Base-by-base conservation (phyloP, 2,329 filamentous ascomycete genomes). In the Fusarium sp. region DNA sequence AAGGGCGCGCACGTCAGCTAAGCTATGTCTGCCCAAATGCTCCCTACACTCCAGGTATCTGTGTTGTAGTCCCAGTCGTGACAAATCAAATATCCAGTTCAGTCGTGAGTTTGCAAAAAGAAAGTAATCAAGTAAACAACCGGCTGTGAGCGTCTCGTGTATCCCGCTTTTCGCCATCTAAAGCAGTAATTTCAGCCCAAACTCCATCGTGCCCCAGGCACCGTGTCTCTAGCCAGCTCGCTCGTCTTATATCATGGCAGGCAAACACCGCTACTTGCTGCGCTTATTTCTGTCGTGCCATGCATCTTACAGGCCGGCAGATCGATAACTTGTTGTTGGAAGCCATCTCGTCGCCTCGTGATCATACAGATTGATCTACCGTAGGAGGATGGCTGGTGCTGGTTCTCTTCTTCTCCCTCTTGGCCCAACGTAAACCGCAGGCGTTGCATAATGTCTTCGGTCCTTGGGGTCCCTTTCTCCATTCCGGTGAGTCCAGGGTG, bases 391-490 rank as follows among this genome's bases (percentile, higher is more conserved):
- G 45, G 48, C 67, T 73, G 48, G 59, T 68, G 26, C 67, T 80
- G 64, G 78, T 79, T 50, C 80, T 82, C 79, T 94, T 96, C 87
- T 96, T 96, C 80, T 96, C 94, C 80, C 94, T 95, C 89, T 93
- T 91, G 22, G 91, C 90, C 91, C 91, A 93, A 59, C 91, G 86
- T 36, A 93, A 84, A 42, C 96, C 96, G 80, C 96, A 98, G 13
- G 96, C 96, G 84, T 98, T 98, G 83, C 96, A 98, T 18, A 98
- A 85, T 14, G 96, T 98, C 83, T 98, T 98, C 3, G 95, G 95
- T 5, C 96, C 96, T 72, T 90, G 94, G 0, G 96, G 96, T 0
- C 96, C 96, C 82, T 98, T 98, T 71, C 96, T 89, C 96, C 96
- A 98, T 85, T 98, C 96, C 0, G 96, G 96, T 22, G 94, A 97